A percentile compares a stretch with the other conserved stretches of the same genome.
phyloP scores from a whole-genome alignment of 768 basidiomycete species.

The Pisolithus albus region DNA sequence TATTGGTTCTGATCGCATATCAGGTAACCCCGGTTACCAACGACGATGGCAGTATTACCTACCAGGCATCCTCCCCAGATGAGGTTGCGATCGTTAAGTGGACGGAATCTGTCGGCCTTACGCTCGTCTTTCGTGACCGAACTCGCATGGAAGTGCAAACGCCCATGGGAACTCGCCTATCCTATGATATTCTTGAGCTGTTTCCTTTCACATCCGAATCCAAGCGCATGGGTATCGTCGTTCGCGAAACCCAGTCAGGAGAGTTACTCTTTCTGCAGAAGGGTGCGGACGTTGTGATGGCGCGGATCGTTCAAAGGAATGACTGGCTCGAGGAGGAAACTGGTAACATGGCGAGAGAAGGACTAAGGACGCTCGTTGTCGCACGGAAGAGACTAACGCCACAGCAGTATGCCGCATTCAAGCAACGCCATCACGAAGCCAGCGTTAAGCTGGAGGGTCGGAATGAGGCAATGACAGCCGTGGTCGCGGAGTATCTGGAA shows the following conservation, averaged over 20 bases:
- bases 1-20: neutral
- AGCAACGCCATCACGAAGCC: conserved; percentile 63
- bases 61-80: conserved; percentile 98
- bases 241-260: conserved; percentile 67
- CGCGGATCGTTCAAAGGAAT: conserved; percentile 87
- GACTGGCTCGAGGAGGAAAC: conserved; percentile 99
- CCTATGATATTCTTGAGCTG: conserved; percentile 84
- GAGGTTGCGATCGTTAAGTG: conserved; percentile 98
- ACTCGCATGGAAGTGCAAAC: conserved; percentile 81
- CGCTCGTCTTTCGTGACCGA: conserved; percentile 83
- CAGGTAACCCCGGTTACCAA: conserved; percentile 94
- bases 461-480: conserved; percentile 71
- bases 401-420: conserved; percentile 70
- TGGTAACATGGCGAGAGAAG: conserved; percentile 97
- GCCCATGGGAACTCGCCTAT: conserved; percentile 53
- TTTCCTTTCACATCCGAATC: conserved; percentile 99
- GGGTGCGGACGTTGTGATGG: conserved; percentile 98
- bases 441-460: conserved; percentile 73
- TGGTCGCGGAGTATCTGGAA: conserved; percentile 74
- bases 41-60: conserved; percentile 91
- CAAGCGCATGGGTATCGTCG: conserved; percentile 98
- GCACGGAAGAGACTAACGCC: conserved; percentile 70
- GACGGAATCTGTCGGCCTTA: conserved; percentile 92
- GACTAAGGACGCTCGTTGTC: conserved; percentile 89
- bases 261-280: conserved; percentile 92